Percentiles rank a stretch among this genome's conserved stretches.
phyloP scores from a whole-genome alignment of 176 grass and related monocot genomes.

The Stipa capillata region DNA sequence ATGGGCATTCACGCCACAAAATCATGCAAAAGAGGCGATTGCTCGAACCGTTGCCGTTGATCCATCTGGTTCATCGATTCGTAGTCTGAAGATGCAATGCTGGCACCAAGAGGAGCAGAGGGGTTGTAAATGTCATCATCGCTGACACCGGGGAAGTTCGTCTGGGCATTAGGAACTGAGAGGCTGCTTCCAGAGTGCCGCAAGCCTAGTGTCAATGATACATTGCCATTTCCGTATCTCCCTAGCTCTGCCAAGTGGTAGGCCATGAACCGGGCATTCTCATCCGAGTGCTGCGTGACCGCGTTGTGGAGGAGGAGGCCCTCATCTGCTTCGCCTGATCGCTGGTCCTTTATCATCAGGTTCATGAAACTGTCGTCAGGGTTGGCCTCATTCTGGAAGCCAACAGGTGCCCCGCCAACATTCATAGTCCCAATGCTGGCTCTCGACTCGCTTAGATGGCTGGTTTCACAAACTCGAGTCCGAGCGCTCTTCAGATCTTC shows the following conservation, averaged over 20 bases:
- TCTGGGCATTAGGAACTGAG: constrained; percentile 46
- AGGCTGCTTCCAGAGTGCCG: constrained; percentile 53
- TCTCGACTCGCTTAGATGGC: constrained; percentile 51
- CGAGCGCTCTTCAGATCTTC: constrained; percentile 50
- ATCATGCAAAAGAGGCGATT: constrained; percentile 84
- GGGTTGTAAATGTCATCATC: constrained; percentile 62
- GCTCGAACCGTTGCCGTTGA: constrained; percentile 49
- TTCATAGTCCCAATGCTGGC: constrained; percentile 26
- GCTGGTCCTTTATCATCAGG: constrained; percentile 74
- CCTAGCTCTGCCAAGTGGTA: constrained; percentile 70
- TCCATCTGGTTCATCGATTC: constrained; percentile 56
- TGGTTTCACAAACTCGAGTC: constrained; percentile 35
- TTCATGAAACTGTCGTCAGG: constrained; percentile 88
- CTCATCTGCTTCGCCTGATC: constrained; percentile 22
- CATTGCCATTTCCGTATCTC: constrained; percentile 51
- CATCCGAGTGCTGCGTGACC: constrained; percentile 26
- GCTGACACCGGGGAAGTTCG: constrained; percentile 38
- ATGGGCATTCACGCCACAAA: constrained; percentile 79
- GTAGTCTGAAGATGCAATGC: constrained; percentile 33
- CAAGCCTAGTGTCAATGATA: constrained; percentile 82
- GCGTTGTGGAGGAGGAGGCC: constrained; percentile 50
- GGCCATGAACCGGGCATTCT: constrained; percentile 43
- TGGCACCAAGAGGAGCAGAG: constrained; percentile 39
- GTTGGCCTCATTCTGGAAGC: constrained; percentile 50
- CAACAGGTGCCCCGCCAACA: constrained; percentile 12